Evolutionary conservation across 345 rosid genomes (phyloP), one percentile per base, ranked within the genome.

Genomic region (Eucalyptus regnans): DNA sequence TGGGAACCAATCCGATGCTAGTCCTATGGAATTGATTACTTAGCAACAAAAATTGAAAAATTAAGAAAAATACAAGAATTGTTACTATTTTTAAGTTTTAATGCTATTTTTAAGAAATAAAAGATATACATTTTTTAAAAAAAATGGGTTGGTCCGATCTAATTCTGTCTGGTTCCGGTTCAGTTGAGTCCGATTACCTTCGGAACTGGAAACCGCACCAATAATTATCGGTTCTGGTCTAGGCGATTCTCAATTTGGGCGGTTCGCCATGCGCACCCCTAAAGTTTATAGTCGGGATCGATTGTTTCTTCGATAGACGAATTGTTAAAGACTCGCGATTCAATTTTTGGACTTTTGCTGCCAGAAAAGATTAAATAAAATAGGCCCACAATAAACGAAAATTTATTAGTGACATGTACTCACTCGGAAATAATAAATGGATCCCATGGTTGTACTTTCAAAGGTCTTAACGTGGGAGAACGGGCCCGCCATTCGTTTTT

Each of bases 151-250:
- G 41, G 41, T 41, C 41, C 4, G 20, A 22, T 51, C 4, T 51
- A 51, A 17, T 51, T 1, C 2, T 0, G 0, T 51, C 8, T 0
- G 0, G 1, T 17, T 17, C 0, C 1, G 3, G 0, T 51, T 51
- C 0, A 22, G 2, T 17, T 1, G 0, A 51, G 0, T 51, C 7
- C 1, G 0, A 7, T 51, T 51, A 0, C 1, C 22, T 51, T 0
- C 0, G 56, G 4, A 51, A 51, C 0, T 0, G 1, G 3, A 52
- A 50, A 50, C 0, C 2, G 8, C 2, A 2, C 0, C 1, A 16
- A 50, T 0, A 50, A 16, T 50, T 7, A 17, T 0, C 7, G 4
- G 9, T 51, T 51, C 0, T 9, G 2, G 2, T 52, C 0, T 0
- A 1, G 0, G 0, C 9, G 4, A 52, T 51, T 51, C 22, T 51